Percentiles rank a stretch among this genome's conserved stretches.
Conservation (phyloP, 768 basidiomycete species). For the Phlebiopsis flavidoalba region DNA sequence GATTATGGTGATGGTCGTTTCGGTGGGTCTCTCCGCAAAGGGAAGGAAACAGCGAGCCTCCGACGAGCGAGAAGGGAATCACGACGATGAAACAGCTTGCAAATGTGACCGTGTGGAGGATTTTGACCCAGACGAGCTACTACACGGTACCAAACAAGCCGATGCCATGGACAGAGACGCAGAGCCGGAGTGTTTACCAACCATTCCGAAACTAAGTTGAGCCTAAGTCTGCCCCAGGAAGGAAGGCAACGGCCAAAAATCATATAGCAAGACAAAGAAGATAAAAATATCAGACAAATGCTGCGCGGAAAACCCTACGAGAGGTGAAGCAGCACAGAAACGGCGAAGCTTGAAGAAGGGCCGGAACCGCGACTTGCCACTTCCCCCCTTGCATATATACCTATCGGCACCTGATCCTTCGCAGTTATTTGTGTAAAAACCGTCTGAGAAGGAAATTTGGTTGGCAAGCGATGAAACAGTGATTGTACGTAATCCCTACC, state of each 20-base stretch:
- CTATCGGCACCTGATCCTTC: too few relatives aligned
- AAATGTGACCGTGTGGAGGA: conserved; percentile 88
- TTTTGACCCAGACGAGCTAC: conserved; percentile 68
- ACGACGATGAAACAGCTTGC: conserved; percentile 82
- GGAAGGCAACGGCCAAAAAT: conserved; percentile 7
- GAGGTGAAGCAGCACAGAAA: conserved; percentile 57
- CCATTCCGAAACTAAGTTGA: neutral
- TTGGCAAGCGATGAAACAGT: conserved; percentile 7
- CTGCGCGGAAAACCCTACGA: conserved; percentile 55
- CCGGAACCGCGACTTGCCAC: too few relatives aligned
- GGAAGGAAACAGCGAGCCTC: conserved; percentile 22
- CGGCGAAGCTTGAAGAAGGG: conserved; percentile 62
- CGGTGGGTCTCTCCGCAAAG: conserved; percentile 30
- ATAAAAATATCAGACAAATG: conserved; percentile 69
- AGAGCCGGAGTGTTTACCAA: neutral
- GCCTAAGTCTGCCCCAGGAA: neutral
- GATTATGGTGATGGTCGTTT: conserved; percentile 45
- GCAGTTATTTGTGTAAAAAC: too few relatives aligned
- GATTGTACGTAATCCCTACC: neutral
- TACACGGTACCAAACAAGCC: conserved; percentile 33
- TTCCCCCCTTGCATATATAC: too few relatives aligned
- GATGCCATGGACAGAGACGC: neutral
- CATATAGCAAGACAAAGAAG: conserved; percentile 28
- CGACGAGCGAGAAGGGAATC: conserved; percentile 57
- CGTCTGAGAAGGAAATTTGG: conserved; percentile 33